Evolutionary conservation across 495 filamentous ascomycete genomes (phyloP).

Genomic region (Polyplosphaeria fusca): DNA sequence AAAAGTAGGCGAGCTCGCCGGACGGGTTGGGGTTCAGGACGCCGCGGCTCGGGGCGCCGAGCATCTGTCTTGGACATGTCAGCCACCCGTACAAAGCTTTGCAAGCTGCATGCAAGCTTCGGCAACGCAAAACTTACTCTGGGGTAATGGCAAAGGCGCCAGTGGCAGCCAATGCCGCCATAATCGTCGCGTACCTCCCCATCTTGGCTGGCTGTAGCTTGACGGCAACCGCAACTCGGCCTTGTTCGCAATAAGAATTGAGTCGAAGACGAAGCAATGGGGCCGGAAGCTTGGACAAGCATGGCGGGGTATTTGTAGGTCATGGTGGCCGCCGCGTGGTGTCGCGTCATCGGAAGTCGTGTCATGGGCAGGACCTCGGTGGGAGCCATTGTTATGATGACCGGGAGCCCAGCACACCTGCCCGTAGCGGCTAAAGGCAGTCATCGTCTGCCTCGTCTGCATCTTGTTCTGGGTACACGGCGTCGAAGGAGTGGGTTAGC

Average conservation of each 20-base stretch:
- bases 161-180: conserved; percentile 22
- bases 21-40: conserved; percentile 13
- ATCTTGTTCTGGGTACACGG: not conserved
- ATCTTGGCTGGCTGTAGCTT: conserved; percentile 1
- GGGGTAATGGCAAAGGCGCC: conserved; percentile 23
- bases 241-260: not conserved
- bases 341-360: not conserved
- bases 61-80: conserved; percentile 22
- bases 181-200: conserved; percentile 17
- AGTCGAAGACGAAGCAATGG: not conserved
- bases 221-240: not conserved
- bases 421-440: not conserved
- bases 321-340: too few species aligned
- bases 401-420: not conserved
- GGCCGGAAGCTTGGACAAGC: not conserved
- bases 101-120: not conserved
- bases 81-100: not conserved
- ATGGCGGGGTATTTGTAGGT: conserved; percentile 1
- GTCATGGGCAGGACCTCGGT: not conserved
- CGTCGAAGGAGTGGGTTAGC: not conserved
- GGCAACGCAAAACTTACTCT: conserved; percentile 3
- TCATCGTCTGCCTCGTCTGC: not conserved
- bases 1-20: conserved; percentile 34
- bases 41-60: conserved; percentile 28
- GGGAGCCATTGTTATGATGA: not conserved